Evolutionary conservation across 441 rosid species (phyloP), one percentile per base, ranked within the genome.

Genomic region (Macaranga tanarius): DNA sequence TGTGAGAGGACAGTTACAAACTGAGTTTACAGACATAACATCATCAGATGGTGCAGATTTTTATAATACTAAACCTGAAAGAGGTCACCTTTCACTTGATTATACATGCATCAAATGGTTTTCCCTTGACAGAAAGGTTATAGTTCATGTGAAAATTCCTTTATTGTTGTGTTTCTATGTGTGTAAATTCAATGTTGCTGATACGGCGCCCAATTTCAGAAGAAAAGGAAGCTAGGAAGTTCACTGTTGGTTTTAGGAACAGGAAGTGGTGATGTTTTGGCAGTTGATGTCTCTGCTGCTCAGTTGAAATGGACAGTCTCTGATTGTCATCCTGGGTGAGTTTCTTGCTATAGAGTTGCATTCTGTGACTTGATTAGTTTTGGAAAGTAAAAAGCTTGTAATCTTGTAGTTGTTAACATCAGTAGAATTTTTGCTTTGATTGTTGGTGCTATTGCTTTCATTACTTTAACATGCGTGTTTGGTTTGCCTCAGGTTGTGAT

Each of bases 311-410:
- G 98, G 98, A 89, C 85, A 62, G 73, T 89, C 63, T 84, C 79
- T 72, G 99, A 95, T 76, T 95, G 95, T 76, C 97, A 95, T 86
- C 94, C 98, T 20, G 97, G 98, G 98, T 93, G 75, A 71, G 92
- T 81, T 66, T 60, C 59, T 63, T 74, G 55, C 79, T 58, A 17
- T 25, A 25, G 26, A 20, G 20, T 34, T 57, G 38, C 6, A 1
- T 62, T 23, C 22, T 44, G 13, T 48, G 20, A n/a, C 51, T 75
- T 55, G 17, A 26, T 5, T 5, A 9, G 12, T 38, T 63, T 12
- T 10, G 48, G 23, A 31, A 31, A 31, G 38, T 31, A 38, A 16
- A 20, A 19, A 38, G 13, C 38, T 42, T 26, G 16, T 5, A 22
- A 26, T 2, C 38, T 57, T 57, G 26, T 5, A 13, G 16, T 47